Base-by-base conservation (phyloP, 352 stramenopile genomes). In the Phytophthora meadii region DNA sequence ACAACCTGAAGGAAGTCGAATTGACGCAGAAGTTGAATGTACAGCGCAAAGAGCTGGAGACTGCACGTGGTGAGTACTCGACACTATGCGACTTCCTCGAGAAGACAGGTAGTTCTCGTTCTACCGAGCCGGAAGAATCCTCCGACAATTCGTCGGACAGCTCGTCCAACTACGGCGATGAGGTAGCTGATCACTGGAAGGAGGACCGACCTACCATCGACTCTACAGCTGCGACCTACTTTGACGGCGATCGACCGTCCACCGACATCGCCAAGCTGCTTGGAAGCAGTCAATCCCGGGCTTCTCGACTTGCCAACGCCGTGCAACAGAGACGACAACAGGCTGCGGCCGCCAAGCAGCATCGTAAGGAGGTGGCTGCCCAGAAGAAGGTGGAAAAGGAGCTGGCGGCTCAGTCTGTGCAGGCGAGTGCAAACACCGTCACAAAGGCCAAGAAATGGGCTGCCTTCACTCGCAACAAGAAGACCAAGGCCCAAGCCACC, bases 21-120 rank as follows among this genome's bases (percentile, higher is more conserved):
- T 40, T 92, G 39, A 81, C 71, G 55, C 83, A 88, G 36, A 78
- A 85, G 53, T 68, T 92, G 50, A 85, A 61, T 11, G 42, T 61
- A 25, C 77, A 84, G 34, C 70, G 72, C 53, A 76, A 87, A 56
- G 70, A 82, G 28, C 62, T 92, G 30, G 79, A 87, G 40, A 63
- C 50, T 0, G 60, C 70, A 9, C 76, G 70, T 0, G 41, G 52
- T 1, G 81, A 90, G 66, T 88, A 82, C 62, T 72, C 61, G 22
- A 81, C 61, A 0, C 58, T 90, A 28, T 79, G 70, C 28, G 73
- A 81, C 17, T 81, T 72, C 41, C 62, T 89, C 10, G 75, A 82
- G 25, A 86, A 92, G 59, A 75, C 71, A 5, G 59, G 59, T 3
- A 83, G 76, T 44, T 81, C 77, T 24, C 70, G 78, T 9, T 77